Evolutionary conservation across 2,329 filamentous ascomycete genomes (phyloP).

Genomic region (Aspergillus jensenii): DNA sequence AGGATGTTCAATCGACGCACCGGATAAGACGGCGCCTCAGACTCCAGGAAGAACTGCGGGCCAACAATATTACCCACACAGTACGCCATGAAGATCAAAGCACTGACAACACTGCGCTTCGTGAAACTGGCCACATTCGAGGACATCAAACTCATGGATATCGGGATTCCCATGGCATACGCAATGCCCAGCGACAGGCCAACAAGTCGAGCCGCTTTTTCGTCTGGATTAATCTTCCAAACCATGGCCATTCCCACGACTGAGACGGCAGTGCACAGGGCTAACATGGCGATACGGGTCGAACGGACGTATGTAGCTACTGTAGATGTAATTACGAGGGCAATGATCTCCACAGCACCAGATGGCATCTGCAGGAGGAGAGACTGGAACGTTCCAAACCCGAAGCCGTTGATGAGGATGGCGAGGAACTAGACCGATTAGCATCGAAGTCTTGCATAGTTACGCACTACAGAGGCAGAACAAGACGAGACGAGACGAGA

Average conservation of each 20-base stretch:
- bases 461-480: no score
- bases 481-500: neutral
- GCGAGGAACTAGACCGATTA: slow-evolving; percentile 26
- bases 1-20: slow-evolving; percentile 16
- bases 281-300: slow-evolving; percentile 34
- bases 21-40: slow-evolving; percentile 32
- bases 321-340: slow-evolving; percentile 29
- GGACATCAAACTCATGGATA: slow-evolving; percentile 34
- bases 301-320: slow-evolving; percentile 28
- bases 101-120: slow-evolving; percentile 38
- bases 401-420: slow-evolving; percentile 40
- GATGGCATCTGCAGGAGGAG: slow-evolving; percentile 40
- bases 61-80: slow-evolving; percentile 36
- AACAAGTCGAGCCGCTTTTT: slow-evolving; percentile 27
- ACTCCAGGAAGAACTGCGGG: slow-evolving; percentile 32
- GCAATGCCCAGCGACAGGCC: slow-evolving; percentile 32
- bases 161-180: slow-evolving; percentile 36
- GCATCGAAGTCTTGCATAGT: no score
- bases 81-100: slow-evolving; percentile 50
- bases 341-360: slow-evolving; percentile 33
- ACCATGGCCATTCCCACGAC: slow-evolving; percentile 36
- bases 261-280: slow-evolving; percentile 28
- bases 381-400: slow-evolving; percentile 35
- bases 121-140: slow-evolving; percentile 39
- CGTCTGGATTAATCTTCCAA: slow-evolving; percentile 26